Evolutionary conservation across 176 grass and related monocot species (phyloP).

Genomic region (Bothriochloa decipiens): DNA sequence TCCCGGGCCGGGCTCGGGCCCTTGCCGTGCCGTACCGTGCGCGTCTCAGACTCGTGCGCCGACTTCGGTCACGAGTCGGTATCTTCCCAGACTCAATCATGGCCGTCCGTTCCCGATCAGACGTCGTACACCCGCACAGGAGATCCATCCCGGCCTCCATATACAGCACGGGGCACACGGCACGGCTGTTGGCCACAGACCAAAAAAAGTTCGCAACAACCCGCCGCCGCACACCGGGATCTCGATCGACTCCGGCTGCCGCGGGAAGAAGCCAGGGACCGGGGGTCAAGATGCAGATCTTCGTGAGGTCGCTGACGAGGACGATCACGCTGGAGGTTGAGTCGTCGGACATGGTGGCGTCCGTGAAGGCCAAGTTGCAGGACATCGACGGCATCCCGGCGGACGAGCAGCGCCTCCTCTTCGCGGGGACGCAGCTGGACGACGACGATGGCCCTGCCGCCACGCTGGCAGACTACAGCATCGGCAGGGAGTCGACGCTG

Average conservation of each 20-base stretch:
- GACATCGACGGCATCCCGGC: conserved; percentile 75
- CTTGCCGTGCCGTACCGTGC: conserved; percentile 13
- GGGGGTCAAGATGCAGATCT: conserved; percentile 22
- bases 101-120: background rate
- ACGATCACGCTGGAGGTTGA: conserved; percentile 18
- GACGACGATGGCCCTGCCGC: background rate
- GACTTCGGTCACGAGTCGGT: conserved; percentile 29
- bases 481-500: conserved; percentile 64
- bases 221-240: background rate
- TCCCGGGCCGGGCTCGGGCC: background rate
- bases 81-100: background rate
- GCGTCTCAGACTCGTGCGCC: conserved; percentile 20
- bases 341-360: conserved; percentile 26
- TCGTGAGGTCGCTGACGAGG: conserved; percentile 18
- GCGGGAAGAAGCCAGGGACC: background rate
- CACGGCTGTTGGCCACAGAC: background rate
- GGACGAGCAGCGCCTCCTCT: conserved; percentile 77
- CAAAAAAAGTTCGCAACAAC: background rate
- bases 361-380: conserved; percentile 73
- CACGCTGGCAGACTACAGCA: conserved; percentile 68
- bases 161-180: background rate
- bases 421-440: conserved; percentile 60
- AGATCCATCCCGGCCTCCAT: background rate
- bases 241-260: background rate
- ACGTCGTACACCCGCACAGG: background rate